Evolutionary conservation across 192 early-diverging fungal species (phyloP).

Genomic region (Rhizophagus prolifer): DNA sequence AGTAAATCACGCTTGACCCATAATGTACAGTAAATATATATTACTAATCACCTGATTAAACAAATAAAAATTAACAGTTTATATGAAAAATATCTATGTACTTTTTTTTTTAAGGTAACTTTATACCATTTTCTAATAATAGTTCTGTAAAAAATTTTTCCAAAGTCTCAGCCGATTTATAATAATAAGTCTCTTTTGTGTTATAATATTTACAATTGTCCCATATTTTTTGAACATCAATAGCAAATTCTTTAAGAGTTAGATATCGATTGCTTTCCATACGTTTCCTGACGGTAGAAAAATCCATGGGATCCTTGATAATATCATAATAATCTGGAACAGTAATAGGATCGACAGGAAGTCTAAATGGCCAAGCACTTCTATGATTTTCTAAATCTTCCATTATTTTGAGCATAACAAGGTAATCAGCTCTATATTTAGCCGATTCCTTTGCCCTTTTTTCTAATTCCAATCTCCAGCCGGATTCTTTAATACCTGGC

Average conservation of each 20-base stretch:
- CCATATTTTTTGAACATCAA: conserved; percentile 89
- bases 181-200: conserved; percentile 80
- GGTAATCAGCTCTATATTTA: conserved; percentile 56
- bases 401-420: conserved; percentile 71
- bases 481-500: conserved; percentile 90
- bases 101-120: not conserved
- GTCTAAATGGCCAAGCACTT: conserved; percentile 90
- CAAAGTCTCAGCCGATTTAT: conserved; percentile 70
- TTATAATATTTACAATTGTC: conserved; percentile 93
- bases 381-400: conserved; percentile 75
- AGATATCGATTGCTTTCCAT: conserved; percentile 86
- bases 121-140: conserved; percentile 36
- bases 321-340: conserved; percentile 95
- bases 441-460: conserved; percentile 44
- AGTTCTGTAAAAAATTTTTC: conserved; percentile 81
- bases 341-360: conserved; percentile 82
- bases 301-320: conserved; percentile 97
- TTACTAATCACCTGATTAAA: too few species aligned
- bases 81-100: too few species aligned
- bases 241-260: conserved; percentile 78
- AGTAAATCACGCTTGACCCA: too few species aligned
- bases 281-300: conserved; percentile 78
- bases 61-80: too few species aligned
- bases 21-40: too few species aligned
- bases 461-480: conserved; percentile 92